A percentile compares a stretch with the other conserved stretches of the same genome.
phyloP scores from a whole-genome alignment of 1,284 basidiomycete genomes.

The Tylopilus sp. region DNA sequence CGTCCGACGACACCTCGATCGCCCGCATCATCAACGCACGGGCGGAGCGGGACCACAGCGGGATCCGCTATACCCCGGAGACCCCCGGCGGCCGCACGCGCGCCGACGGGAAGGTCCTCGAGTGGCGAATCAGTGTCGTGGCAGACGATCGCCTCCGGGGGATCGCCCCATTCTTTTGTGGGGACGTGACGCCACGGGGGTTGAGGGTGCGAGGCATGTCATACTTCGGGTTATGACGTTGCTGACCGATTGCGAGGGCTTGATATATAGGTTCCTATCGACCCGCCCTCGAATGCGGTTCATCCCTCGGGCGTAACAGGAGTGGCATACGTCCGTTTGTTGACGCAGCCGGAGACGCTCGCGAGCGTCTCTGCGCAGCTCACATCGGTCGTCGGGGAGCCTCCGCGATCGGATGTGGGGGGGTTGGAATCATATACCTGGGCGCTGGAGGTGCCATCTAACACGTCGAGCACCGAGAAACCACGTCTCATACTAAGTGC shows the following conservation, averaged over 20 bases:
- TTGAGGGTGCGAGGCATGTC: slow-evolving; percentile 42
- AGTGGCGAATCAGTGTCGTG: slow-evolving; percentile 54
- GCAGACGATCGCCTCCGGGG: slow-evolving; percentile 29
- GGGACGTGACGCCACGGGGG: slow-evolving; percentile 56
- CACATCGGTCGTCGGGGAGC: slow-evolving; percentile 44
- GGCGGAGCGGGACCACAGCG: slow-evolving; percentile 35
- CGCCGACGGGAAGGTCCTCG: slow-evolving; percentile 47
- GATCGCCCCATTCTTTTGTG: slow-evolving; percentile 64
- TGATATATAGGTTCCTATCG: slow-evolving; percentile 43
- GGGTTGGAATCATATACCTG: slow-evolving; percentile 30
- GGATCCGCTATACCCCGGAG: slow-evolving; percentile 42
- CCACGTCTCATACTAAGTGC: slow-evolving; percentile 37
- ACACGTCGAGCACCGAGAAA: background rate
- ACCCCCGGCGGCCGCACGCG: slow-evolving; percentile 48
- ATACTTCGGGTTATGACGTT: background rate
- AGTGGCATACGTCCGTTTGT: slow-evolving; percentile 44
- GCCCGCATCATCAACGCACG: slow-evolving; percentile 50
- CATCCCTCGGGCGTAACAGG: slow-evolving; percentile 48
- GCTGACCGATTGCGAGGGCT: background rate
- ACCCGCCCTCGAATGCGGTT: slow-evolving; percentile 40
- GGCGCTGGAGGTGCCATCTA: slow-evolving; percentile 34
- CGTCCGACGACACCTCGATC: slow-evolving; percentile 31
- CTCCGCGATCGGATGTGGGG: slow-evolving; percentile 25
- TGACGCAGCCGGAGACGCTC: slow-evolving; percentile 33
- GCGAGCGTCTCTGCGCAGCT: slow-evolving; percentile 35